These are phyloP conservation scores for Pseudopyrenochaeta lycopersici DNA, from an alignment of 2,329 filamentous ascomycete species.

Conservation along the genomic window DNA sequence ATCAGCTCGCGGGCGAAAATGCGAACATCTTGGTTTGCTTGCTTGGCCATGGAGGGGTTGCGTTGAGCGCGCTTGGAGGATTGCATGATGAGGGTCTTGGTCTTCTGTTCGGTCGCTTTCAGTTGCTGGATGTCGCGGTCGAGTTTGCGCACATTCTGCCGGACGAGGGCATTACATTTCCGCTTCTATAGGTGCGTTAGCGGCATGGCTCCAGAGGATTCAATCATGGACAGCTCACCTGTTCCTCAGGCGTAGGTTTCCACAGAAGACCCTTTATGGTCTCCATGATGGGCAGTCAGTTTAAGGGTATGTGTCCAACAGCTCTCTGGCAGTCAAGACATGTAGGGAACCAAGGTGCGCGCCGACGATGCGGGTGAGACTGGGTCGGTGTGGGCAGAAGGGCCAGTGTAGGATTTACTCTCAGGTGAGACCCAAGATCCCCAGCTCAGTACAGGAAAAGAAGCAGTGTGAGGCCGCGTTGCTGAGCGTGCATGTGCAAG, in stretches of 20 bases:
- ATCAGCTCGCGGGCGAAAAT: conserved; percentile 90
- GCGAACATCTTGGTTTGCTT: conserved; percentile 83
- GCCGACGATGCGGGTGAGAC: conserved; percentile 4
- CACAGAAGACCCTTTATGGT: conserved; percentile 85
- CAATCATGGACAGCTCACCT: conserved; percentile 65
- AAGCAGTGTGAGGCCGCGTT: neutral
- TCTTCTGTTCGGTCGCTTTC: conserved; percentile 75
- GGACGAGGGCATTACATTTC: conserved; percentile 93
- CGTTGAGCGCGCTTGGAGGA: conserved; percentile 83
- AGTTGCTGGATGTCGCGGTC: conserved; percentile 89
- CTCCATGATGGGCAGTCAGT: conserved; percentile 71
- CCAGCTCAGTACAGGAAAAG: too few species aligned
- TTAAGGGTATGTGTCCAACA: neutral
- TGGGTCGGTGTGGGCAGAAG: neutral
- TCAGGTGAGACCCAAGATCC: too few species aligned
- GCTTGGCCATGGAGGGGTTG: conserved; percentile 79
- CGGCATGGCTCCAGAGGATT: neutral
- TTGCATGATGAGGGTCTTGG: conserved; percentile 82
- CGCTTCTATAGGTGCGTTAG: conserved; percentile 70
- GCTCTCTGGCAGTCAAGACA: neutral
- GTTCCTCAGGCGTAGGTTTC: conserved; percentile 90
- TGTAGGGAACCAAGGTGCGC: neutral
- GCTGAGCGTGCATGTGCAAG: conserved; percentile 16
- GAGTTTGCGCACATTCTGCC: conserved; percentile 88
- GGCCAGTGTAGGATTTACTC: neutral